Percentiles rank a stretch among this genome's conserved stretches.
Evolutionary conservation across 108 stramenopile genomes (phyloP).

Genomic region (Nannochloropsis gaditana): DNA sequence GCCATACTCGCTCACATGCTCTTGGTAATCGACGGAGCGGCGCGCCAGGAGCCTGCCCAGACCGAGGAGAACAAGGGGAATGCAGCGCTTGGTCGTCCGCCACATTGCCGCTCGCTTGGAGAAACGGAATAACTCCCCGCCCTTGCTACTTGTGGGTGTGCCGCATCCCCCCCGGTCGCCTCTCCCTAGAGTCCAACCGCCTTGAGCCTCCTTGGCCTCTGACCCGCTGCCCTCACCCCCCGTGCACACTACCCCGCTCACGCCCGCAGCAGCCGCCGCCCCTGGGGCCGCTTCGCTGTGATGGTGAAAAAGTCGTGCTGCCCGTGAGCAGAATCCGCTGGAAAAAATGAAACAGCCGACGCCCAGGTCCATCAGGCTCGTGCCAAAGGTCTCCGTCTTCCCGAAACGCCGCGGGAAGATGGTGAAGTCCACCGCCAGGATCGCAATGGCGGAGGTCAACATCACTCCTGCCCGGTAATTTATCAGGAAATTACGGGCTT

Average conservation of each 20-base stretch:
- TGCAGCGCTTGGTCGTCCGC: neutral
- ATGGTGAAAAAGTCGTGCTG: neutral
- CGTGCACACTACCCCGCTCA: neutral
- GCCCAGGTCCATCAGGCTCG: conserved; percentile 92
- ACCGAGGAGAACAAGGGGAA: neutral
- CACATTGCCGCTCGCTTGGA: neutral
- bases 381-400: conserved; percentile 82
- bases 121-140: neutral
- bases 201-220: no score
- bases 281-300: neutral
- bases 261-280: conserved; percentile 13
- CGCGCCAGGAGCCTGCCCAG: neutral
- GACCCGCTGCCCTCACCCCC: neutral
- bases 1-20: conserved; percentile 93
- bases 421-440: conserved; percentile 82
- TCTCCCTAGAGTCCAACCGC: no score
- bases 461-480: conserved; percentile 14
- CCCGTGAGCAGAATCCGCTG: conserved; percentile 34
- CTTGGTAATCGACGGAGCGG: conserved; percentile 35
- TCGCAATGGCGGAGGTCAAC: conserved; percentile 49
- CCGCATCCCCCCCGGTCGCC: neutral
- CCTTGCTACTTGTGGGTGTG: neutral
- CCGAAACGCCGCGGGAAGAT: conserved; percentile 83
- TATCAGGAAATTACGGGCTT: neutral
- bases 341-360: conserved; percentile 78